Evolutionary conservation across 306 rosid genomes (phyloP).

Genomic region (Gleditsia sinensis): DNA sequence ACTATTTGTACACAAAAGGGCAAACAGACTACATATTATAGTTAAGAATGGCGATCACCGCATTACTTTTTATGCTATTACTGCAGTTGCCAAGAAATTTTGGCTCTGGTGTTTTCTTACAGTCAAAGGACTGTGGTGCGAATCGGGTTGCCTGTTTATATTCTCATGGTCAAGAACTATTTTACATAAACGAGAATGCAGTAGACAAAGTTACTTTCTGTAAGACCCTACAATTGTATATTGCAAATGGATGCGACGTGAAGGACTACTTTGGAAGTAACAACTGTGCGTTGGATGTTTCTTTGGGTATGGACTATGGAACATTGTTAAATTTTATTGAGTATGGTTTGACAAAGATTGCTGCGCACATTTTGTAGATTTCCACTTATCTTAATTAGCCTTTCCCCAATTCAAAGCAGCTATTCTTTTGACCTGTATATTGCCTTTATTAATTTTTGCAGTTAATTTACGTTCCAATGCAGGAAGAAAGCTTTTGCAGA

Average conservation of each 20-base stretch:
- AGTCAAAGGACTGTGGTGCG: conserved; percentile 55
- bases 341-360: conserved; percentile 8
- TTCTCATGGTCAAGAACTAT: conserved; percentile 54
- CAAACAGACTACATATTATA: conserved; percentile 20
- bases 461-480: conserved; percentile 47
- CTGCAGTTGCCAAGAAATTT: conserved; percentile 50
- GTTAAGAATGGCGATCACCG: conserved; percentile 49
- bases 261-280: conserved; percentile 45
- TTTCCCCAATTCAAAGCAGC: neutral
- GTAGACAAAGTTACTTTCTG: conserved; percentile 61
- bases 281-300: conserved; percentile 46
- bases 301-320: conserved; percentile 54
- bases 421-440: conserved; percentile 13
- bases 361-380: conserved; percentile 11
- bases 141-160: conserved; percentile 49
- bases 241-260: conserved; percentile 58
- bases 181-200: conserved; percentile 60
- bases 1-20: conserved; percentile 29
- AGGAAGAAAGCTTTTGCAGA: conserved; percentile 67
- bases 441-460: conserved; percentile 40
- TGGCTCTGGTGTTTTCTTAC: conserved; percentile 47
- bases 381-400: neutral
- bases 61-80: conserved; percentile 44
- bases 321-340: neutral
- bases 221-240: conserved; percentile 50